These are phyloP conservation scores for Candida neerlandica DNA, from an alignment of 1,139 yeast species.

Conservation along the genomic window DNA sequence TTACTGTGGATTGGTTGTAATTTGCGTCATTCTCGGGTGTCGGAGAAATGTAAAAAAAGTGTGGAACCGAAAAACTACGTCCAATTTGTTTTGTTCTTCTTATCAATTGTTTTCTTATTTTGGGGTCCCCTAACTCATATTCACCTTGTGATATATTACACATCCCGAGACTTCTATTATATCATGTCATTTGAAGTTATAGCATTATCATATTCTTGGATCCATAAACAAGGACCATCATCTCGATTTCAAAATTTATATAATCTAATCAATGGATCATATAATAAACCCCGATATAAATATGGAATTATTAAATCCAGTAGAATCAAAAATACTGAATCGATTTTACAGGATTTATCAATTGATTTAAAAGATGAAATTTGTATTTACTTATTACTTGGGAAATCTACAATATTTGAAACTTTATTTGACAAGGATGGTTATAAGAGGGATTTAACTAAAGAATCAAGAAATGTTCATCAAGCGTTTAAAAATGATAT, in stretches of 20 bases:
- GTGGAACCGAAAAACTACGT: no score
- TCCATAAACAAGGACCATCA: slow-evolving; percentile 16
- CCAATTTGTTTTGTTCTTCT: no score
- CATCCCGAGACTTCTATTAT: no score
- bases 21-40: no score
- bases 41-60: no score
- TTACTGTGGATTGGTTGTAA: no score
- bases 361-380: slow-evolving; percentile 24
- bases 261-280: slow-evolving; percentile 48
- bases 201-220: slow-evolving; percentile 28
- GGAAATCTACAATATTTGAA: slow-evolving; percentile 24
- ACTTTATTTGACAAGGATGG: slow-evolving; percentile 14
- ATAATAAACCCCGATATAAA: slow-evolving; percentile 45
- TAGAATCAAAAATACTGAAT: slow-evolving; percentile 36
- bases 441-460: slow-evolving; percentile 26
- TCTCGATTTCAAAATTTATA: slow-evolving; percentile 20
- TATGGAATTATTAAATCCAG: slow-evolving; percentile 45
- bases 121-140: no score
- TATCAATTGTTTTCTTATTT: no score
- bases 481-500: slow-evolving; percentile 30
- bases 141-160: no score
- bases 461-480: slow-evolving; percentile 14
- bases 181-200: slow-evolving; percentile 28
- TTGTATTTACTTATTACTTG: slow-evolving; percentile 31
- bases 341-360: slow-evolving; percentile 30